Conservation (phyloP, 345 rosid species). For the Linum lewisii region DNA sequence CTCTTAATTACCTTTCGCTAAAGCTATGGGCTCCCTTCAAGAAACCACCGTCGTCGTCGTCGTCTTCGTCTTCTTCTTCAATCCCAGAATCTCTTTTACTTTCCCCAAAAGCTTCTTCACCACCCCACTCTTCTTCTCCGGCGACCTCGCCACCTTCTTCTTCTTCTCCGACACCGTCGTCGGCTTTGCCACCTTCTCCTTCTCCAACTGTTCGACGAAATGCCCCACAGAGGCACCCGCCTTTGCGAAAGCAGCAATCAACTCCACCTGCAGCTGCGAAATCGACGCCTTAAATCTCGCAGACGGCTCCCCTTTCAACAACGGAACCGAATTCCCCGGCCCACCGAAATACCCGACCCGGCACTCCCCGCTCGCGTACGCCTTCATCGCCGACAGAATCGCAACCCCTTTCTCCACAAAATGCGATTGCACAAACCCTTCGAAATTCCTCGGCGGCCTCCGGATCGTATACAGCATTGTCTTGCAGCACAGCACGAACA, state of each 20-base stretch:
- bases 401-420: slow-evolving; percentile 24
- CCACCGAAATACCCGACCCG: slow-evolving; percentile 26
- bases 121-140: slow-evolving; percentile 16
- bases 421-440: slow-evolving; percentile 27
- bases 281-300: slow-evolving; percentile 24
- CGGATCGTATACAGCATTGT: slow-evolving; percentile 22
- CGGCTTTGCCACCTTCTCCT: slow-evolving; percentile 5
- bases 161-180: background rate
- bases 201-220: slow-evolving; percentile 12
- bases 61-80: slow-evolving; percentile 16
- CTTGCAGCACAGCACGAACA: slow-evolving; percentile 31
- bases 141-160: slow-evolving; percentile 4
- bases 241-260: slow-evolving; percentile 15
- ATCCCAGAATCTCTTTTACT: slow-evolving; percentile 27
- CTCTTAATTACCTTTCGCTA: background rate
- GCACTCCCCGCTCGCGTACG: slow-evolving; percentile 23
- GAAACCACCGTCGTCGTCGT: background rate
- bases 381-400: slow-evolving; percentile 31
- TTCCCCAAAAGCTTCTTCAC: slow-evolving; percentile 14
- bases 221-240: slow-evolving; percentile 26
- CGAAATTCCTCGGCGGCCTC: slow-evolving; percentile 37
- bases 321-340: background rate
- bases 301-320: slow-evolving; percentile 7
- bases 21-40: background rate
- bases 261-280: slow-evolving; percentile 18